These are phyloP conservation scores for Hygrophorus pudorinus DNA, from an alignment of 768 basidiomycete genomes.

Conservation along the genomic window DNA sequence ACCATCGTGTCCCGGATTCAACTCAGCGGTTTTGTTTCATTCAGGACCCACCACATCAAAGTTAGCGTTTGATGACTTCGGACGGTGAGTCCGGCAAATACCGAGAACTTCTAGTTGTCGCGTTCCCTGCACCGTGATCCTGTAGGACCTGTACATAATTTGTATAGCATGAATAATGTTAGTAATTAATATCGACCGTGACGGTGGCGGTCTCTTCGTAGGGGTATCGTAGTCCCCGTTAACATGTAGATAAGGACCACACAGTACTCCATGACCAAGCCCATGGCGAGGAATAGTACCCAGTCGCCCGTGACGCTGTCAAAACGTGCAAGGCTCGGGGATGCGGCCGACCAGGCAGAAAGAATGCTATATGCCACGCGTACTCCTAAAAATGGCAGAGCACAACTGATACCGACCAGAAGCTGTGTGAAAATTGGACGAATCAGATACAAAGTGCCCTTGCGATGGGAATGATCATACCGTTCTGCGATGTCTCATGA, in stretches of 20 bases:
- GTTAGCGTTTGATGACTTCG: too few relatives aligned
- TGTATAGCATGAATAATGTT: too few relatives aligned
- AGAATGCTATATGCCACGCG: slow-evolving; percentile 50
- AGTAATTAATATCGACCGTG: neutral
- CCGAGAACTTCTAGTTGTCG: too few relatives aligned
- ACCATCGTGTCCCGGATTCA: too few relatives aligned
- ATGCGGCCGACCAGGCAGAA: slow-evolving; percentile 43
- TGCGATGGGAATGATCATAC: slow-evolving; percentile 20
- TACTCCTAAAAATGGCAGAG: slow-evolving; percentile 52
- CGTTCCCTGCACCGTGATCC: too few relatives aligned
- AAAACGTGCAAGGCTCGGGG: slow-evolving; percentile 39
- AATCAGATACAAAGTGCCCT: neutral
- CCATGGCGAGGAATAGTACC: slow-evolving; percentile 49
- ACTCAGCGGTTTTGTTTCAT: too few relatives aligned
- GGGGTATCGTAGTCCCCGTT: slow-evolving; percentile 18
- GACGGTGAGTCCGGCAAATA: too few relatives aligned
- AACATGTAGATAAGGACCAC: slow-evolving; percentile 38
- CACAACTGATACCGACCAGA: slow-evolving; percentile 40
- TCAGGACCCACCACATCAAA: too few relatives aligned
- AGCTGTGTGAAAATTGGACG: slow-evolving; percentile 28
- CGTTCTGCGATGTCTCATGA: slow-evolving; percentile 34
- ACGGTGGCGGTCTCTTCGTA: neutral
- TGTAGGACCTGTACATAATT: too few relatives aligned
- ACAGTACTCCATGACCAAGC: slow-evolving; percentile 49
- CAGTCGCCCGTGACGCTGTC: slow-evolving; percentile 49